These are phyloP conservation scores for Sutorius australiensis DNA, from an alignment of 768 basidiomycete species.

Conservation along the genomic window DNA sequence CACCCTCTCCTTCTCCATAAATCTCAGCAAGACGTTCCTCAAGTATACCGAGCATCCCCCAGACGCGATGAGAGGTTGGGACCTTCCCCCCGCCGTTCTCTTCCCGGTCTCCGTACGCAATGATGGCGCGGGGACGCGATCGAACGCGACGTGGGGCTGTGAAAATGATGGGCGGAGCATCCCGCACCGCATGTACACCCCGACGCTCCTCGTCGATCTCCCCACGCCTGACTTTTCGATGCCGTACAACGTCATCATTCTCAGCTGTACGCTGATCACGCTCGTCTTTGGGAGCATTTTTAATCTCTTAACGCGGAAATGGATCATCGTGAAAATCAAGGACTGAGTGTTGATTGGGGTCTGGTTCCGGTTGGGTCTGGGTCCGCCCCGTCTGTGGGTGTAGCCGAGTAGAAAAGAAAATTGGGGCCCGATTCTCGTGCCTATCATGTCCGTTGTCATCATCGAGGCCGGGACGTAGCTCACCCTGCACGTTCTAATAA, in stretches of 20 bases:
- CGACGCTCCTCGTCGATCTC: slow-evolving; percentile 81
- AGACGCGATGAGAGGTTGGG: slow-evolving; percentile 93
- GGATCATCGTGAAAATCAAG: slow-evolving; percentile 50
- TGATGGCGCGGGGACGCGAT: not conserved
- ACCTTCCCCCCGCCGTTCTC: slow-evolving; percentile 83
- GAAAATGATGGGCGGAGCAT: not conserved
- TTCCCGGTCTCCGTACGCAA: slow-evolving; percentile 32
- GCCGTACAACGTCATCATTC: slow-evolving; percentile 99
- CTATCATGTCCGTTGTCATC: too few species aligned
- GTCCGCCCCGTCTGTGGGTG: not conserved
- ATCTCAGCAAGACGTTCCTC: slow-evolving; percentile 79
- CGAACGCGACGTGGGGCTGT: slow-evolving; percentile 2
- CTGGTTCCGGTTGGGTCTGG: not conserved
- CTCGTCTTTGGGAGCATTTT: slow-evolving; percentile 92
- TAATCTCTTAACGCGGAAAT: slow-evolving; percentile 78
- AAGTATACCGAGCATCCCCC: slow-evolving; percentile 95
- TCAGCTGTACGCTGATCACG: slow-evolving; percentile 87
- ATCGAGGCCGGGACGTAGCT: too few species aligned
- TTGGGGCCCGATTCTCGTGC: too few species aligned
- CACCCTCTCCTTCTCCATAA: slow-evolving; percentile 63
- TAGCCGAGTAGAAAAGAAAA: not conserved
- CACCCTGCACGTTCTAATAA: too few species aligned
- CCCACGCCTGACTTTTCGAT: slow-evolving; percentile 99
- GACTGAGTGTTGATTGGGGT: not conserved
- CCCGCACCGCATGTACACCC: slow-evolving; percentile 63